Evolutionary conservation across 371 early-diverging fungal species (phyloP).

Genomic region (Encephalitozoon intestinalis): DNA sequence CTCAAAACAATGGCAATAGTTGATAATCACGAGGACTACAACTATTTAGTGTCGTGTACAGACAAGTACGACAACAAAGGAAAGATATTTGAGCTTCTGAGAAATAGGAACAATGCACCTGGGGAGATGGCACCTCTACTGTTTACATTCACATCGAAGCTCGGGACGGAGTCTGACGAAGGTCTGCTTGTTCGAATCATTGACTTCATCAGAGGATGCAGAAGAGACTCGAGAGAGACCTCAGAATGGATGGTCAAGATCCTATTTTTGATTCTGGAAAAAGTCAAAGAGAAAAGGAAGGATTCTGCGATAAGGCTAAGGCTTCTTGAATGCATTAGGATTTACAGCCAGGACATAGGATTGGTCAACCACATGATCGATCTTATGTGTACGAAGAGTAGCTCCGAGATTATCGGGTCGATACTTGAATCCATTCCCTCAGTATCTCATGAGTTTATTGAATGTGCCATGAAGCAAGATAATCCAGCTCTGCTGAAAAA

Average conservation of each 20-base stretch:
- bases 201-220: slow-evolving; percentile 13
- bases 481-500: slow-evolving; percentile 35
- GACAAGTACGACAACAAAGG: slow-evolving; percentile 1
- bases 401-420: neutral
- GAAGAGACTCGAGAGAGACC: neutral
- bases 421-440: slow-evolving; percentile 19
- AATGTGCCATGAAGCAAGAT: neutral
- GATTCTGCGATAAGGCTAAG: slow-evolving; percentile 8
- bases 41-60: neutral
- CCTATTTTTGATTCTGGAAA: slow-evolving; percentile 19
- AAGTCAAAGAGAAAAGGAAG: slow-evolving; percentile 15
- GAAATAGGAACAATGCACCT: neutral
- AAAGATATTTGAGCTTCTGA: slow-evolving; percentile 10
- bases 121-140: neutral
- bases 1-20: neutral
- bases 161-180: slow-evolving; percentile 4
- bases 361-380: slow-evolving; percentile 9
- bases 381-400: slow-evolving; percentile 8
- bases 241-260: slow-evolving; percentile 22
- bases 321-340: slow-evolving; percentile 13
- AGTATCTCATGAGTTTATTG: slow-evolving; percentile 26
- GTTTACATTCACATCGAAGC: slow-evolving; percentile 5
- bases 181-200: neutral
- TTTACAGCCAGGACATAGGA: neutral
- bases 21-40: slow-evolving; percentile 6